Base-by-base conservation (phyloP, 345 rosid species). In the Xanthoceras sorbifolium region DNA sequence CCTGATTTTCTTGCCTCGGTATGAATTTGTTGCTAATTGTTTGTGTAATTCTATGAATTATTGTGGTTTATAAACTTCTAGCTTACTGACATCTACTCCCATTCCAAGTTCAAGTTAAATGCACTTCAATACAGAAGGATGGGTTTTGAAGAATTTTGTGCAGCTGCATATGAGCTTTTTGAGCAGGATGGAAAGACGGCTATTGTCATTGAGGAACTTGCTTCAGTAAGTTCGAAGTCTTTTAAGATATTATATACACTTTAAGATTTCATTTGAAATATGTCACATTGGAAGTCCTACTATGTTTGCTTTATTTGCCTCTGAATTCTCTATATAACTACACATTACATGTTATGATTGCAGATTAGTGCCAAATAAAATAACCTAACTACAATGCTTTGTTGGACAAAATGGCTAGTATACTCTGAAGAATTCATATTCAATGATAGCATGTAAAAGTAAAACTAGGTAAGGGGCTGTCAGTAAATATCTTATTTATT, bases 111-210 rank as follows among this genome's bases (percentile, higher is more conserved):
- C 44, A 72, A 97, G 99, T 87, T 97, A 75, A 89, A 82, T 82
- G 85, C 90, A 76, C 97, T 97, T 70, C 91, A 88, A 76, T 88
- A 90, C 91, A 91, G 93, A 89, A 88, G 88, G 76, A 92, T 97
- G 98, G 95, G 84, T 70, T 97, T 97, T 54, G 97, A 89, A 83
- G 99, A 97, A 85, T 97, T 97, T 79, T 94, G 98, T 82, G 97
- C 98, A 73, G 98, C 99, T 77, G 85, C 95, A 17, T 97, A 91
- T 73, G 98, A 97, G 77, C 85, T 91, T 50, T 97, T 94, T 25
- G 99, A 94, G 48, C 89, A 89, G 84, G 91, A 94, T 25, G 99
- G 99, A 76, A 97, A 97, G 84, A 84, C 94, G 77, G 88, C 91
- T 40, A 91, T 97, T 42, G 79, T 97, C 70, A 97, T 97, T 10